These are phyloP conservation scores for Zygoascus bituminiphila DNA, from an alignment of 805 yeast species.

Conservation along the genomic window DNA sequence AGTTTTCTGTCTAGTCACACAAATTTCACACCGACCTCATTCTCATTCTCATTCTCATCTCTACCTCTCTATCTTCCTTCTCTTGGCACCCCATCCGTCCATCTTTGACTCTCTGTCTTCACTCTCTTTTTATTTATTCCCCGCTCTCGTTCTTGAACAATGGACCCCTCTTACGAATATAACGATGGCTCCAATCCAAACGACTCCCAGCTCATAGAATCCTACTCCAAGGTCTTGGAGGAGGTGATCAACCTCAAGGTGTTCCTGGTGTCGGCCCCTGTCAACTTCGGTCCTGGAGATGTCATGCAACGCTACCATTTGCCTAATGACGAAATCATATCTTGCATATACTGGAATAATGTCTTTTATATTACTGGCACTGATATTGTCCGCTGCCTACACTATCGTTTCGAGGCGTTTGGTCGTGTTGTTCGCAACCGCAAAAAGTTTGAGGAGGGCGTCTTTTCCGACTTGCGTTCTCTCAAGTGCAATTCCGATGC, in stretches of 20 bases:
- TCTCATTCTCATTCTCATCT: too few species aligned
- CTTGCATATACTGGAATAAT: conserved; percentile 91
- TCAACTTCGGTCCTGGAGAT: conserved; percentile 85
- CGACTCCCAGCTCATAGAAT: background rate
- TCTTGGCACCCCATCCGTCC: background rate
- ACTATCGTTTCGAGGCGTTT: conserved; percentile 80
- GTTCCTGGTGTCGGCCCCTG: conserved; percentile 89
- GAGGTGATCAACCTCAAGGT: conserved; percentile 21
- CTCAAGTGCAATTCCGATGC: conserved; percentile 79
- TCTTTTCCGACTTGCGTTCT: conserved; percentile 81
- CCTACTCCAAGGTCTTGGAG: conserved; percentile 24
- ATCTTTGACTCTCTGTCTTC: background rate
- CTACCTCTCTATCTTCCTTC: too few species aligned
- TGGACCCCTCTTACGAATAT: background rate
- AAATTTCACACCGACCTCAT: too few species aligned
- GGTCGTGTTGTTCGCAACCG: conserved; percentile 79
- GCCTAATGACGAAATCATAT: conserved; percentile 84
- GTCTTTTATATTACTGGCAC: conserved; percentile 90
- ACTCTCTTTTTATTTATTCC: background rate
- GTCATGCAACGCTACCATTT: conserved; percentile 77
- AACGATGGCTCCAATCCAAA: background rate
- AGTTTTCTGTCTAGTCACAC: too few species aligned
- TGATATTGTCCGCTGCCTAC: conserved; percentile 86
- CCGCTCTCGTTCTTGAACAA: background rate
- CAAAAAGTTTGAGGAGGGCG: conserved; percentile 94